phyloP scores from a whole-genome alignment of 108 stramenopile genomes.

The Discostella pseudostelligera region DNA sequence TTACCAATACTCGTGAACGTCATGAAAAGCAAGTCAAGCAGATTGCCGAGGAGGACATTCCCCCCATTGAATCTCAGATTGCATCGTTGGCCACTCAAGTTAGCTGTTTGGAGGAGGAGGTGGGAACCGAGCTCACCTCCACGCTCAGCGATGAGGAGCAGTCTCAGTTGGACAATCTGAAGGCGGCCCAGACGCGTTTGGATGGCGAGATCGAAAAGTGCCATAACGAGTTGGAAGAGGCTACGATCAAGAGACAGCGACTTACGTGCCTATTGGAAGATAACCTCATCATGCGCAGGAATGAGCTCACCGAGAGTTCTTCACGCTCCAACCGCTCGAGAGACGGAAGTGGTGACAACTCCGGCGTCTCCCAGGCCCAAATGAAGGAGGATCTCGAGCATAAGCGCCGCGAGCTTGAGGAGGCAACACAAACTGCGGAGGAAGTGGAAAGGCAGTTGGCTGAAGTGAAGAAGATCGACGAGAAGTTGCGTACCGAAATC shows the following conservation, averaged over 20 bases:
- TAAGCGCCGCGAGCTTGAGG: conserved; percentile 60
- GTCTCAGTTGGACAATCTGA: conserved; percentile 51
- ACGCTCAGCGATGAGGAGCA: conserved; percentile 70
- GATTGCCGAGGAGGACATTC: conserved; percentile 63
- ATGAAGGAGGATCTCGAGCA: conserved; percentile 60
- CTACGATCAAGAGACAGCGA: conserved; percentile 60
- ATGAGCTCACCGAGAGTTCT: conserved; percentile 64
- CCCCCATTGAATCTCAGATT: conserved; percentile 65
- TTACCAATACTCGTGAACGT: conserved; percentile 44
- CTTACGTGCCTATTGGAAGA: conserved; percentile 78
- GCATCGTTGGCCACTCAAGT: conserved; percentile 65
- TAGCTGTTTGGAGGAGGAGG: conserved; percentile 72
- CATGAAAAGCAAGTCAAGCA: conserved; percentile 66
- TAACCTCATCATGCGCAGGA: conserved; percentile 80
- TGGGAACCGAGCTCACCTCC: conserved; percentile 77
- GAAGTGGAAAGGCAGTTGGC: conserved; percentile 59
- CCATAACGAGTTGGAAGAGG: conserved; percentile 61
- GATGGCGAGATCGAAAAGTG: conserved; percentile 64
- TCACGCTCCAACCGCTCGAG: conserved; percentile 36
- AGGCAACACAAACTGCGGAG: conserved; percentile 56
- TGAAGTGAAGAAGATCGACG: conserved; percentile 57
- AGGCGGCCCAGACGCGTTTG: conserved; percentile 48
- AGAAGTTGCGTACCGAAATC: conserved; percentile 60
- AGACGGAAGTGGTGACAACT: conserved; percentile 31
- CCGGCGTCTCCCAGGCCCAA: conserved; percentile 46